Base-by-base conservation (phyloP, 2,329 filamentous ascomycete genomes). In the Fusarium siculi region DNA sequence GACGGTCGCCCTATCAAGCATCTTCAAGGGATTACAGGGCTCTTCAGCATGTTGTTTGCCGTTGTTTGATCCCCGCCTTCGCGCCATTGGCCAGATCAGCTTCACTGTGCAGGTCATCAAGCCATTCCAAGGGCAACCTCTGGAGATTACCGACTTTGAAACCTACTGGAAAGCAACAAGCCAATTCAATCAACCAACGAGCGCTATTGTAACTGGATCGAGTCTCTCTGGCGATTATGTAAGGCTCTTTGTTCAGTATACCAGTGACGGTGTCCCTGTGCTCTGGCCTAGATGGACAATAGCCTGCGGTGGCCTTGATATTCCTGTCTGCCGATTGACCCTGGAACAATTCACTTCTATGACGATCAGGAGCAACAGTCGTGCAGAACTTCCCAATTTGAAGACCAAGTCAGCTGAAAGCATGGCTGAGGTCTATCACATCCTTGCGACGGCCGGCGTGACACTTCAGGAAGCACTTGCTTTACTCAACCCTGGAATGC, bases 81-180 rank as follows among this genome's bases (percentile, higher is more conserved):
- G 96, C 50, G 93, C 95, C 14, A 98, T 99, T 78, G 96, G 96
- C 10, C 93, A 97, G 78, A 94, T 98, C 74, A 94, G 91, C 72
- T 99, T 99, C 85, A 93, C 93, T 73, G 97, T 94, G 62, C 95
- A 98, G 80, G 94, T 98, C 32, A 97, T 99, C 81, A 98, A 97
- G 79, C 96, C 96, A 1, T 99, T 98, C 84, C 91, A 92, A 71
- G 96, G 96, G 12, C 93, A 95, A 68, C 95, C 96, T 7, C 86
- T 99, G 28, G 96, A 99, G 81, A 98, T 99, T 68, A 97, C 96
- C 2, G 95, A 98, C 79, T 99, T 98, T 77, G 96, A 97, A 72
- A 98, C 96, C 1, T 99, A 99, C 82, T 99, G 96, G 96, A 99
- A 98, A 82, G 96, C 96, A 1, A 99, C 96, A 2, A 97, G 95